phyloP scores from a whole-genome alignment of 208 protist species.

The Herpetomonas samuelpessoai region DNA sequence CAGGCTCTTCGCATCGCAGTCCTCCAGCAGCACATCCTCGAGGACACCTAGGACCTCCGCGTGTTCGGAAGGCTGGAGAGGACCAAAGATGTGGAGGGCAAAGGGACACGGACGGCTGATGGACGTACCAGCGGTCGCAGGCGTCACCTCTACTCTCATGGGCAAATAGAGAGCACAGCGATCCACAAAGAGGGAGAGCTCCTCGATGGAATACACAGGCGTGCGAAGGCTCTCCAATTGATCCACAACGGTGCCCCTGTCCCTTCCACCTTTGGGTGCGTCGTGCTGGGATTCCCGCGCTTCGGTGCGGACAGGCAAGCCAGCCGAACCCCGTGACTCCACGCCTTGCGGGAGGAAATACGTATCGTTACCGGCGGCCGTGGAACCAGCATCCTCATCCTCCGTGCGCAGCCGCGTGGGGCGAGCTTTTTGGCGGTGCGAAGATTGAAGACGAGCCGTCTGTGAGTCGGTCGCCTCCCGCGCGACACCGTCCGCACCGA shows the following conservation, averaged over 20 bases:
- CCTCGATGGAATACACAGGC: constrained; percentile 30
- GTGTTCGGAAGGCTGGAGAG: constrained; percentile 27
- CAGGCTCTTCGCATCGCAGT: constrained; percentile 35
- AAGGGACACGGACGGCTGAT: constrained; percentile 10
- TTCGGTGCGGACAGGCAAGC: too few species aligned
- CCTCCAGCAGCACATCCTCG: constrained; percentile 73
- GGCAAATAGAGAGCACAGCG: constrained; percentile 37
- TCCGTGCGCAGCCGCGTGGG: too few species aligned
- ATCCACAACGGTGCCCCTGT: constrained; percentile 10
- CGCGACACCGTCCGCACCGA: constrained; percentile 21
- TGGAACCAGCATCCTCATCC: too few species aligned
- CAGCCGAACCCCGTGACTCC: too few species aligned
- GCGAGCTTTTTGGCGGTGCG: not conserved
- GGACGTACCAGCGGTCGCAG: constrained; percentile 2
- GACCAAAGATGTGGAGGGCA: constrained; percentile 46
- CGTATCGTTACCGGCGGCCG: too few species aligned
- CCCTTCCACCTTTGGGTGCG: not conserved
- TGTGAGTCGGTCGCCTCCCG: constrained; percentile 10
- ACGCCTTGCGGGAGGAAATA: too few species aligned
- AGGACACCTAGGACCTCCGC: constrained; percentile 38
- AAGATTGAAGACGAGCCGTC: not conserved
- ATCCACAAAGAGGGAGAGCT: constrained; percentile 29
- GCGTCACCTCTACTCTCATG: constrained; percentile 43
- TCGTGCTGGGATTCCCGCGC: too few species aligned
- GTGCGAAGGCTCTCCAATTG: constrained; percentile 27